Evolutionary conservation across 495 filamentous ascomycete genomes (phyloP), one percentile per base, ranked within the genome.

Genomic region (Xylaria nigripes): DNA sequence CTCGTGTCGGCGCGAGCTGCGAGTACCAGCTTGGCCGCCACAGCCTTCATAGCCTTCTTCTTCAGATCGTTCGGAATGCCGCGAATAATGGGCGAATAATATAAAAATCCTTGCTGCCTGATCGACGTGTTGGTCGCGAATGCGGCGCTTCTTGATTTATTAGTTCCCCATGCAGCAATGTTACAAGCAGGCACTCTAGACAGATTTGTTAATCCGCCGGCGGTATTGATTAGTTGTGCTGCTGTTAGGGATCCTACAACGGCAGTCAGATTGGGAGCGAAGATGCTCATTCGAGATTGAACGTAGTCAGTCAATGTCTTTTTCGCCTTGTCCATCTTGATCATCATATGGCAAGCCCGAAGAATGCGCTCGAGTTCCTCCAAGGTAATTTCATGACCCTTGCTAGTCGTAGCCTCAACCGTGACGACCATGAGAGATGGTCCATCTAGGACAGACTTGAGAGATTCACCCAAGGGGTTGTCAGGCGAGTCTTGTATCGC

Each of bases 201-300:
- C 25, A 98, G 81, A 51, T 90, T 90, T 5, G 82, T 86, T 23
- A 98, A 71, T 19, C 93, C 93, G 58, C 93, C 94, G 1, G 88
- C 83, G 55, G 87, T 89, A 69, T 96, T 98, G 56, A 98, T 86
- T 23, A 98, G 81, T 71, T 96, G 93, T 21, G 93, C 94, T 22
- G 94, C 92, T 8, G 91, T 96, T n/a, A 95, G 78, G 2, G 92
- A 90, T 41, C 94, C 93, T 51, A 98, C 86, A 27, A 98, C 79
- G 16, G 83, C 83, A n/a, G 94, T 94, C 32, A 96, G 74, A 60
- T 98, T 98, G 8, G 93, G 93, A 10, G 94, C 93, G 62, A 96
- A 96, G 44, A 95, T 78, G 60, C 82, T 92, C 88, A 98, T 96
- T 55, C 93, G 89, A 30, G 91, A 96, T 72, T 95, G 85, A n/a